Evolutionary conservation across 805 yeast genomes (phyloP).

Genomic region (Ogataea trehalophila): DNA sequence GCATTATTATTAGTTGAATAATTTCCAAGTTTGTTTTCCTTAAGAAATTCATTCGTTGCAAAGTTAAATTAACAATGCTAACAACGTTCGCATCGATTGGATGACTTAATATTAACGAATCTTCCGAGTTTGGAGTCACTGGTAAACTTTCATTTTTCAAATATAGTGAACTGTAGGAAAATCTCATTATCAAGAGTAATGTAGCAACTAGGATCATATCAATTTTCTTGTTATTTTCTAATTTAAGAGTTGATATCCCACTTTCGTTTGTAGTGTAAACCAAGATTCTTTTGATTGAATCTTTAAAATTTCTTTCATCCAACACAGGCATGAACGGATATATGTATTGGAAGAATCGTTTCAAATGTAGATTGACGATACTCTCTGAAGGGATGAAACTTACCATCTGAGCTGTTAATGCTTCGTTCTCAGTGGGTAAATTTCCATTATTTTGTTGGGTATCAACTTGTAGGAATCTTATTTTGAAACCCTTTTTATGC

Average conservation of each 20-base stretch:
- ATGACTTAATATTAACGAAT: conserved; percentile 25
- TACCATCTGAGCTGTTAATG: conserved; percentile 5
- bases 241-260: neutral
- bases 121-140: conserved; percentile 14
- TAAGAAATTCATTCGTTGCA: conserved; percentile 35
- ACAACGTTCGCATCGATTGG: conserved; percentile 38
- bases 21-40: conserved; percentile 37
- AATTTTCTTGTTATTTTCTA: conserved; percentile 11
- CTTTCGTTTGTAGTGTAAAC: conserved; percentile 1
- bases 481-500: conserved; percentile 4
- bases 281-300: conserved; percentile 32
- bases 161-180: conserved; percentile 22
- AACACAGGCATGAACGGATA: conserved; percentile 46
- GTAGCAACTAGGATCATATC: conserved; percentile 23
- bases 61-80: conserved; percentile 34
- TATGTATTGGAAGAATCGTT: conserved; percentile 33
- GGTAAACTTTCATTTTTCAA: conserved; percentile 14
- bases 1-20: conserved; percentile 37
- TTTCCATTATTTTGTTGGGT: neutral
- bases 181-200: conserved; percentile 24
- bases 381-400: conserved; percentile 25
- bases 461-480: neutral
- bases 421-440: neutral
- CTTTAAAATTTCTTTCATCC: conserved; percentile 36
- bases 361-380: conserved; percentile 34